Percentiles rank a stretch among this genome's conserved stretches.
These are phyloP conservation scores for Rhizophagus sp. DNA, from an alignment of 192 early-diverging fungal genomes.

Conservation along the genomic window DNA sequence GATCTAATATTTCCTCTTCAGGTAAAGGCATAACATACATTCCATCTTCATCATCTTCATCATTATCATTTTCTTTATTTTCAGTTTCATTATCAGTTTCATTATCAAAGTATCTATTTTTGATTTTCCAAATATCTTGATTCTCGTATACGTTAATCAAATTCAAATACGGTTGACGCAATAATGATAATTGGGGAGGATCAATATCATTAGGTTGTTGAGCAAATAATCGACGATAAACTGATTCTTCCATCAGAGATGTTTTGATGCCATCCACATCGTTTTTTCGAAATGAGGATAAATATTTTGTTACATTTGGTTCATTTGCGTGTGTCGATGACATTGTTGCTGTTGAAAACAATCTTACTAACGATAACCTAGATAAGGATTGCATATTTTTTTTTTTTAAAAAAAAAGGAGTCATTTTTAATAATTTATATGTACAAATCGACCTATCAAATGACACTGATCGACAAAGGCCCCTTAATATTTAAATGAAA, in stretches of 20 bases:
- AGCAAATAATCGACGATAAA: neutral
- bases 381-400: no score
- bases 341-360: no score
- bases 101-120: neutral
- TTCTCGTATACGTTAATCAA: slow-evolving; percentile 17
- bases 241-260: neutral
- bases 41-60: neutral
- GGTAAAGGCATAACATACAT: neutral
- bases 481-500: no score
- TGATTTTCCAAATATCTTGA: neutral
- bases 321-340: no score
- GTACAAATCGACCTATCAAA: no score
- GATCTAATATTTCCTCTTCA: neutral
- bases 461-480: no score
- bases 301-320: neutral
- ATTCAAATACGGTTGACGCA: neutral
- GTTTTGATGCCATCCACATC: neutral
- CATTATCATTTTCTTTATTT: neutral
- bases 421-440: no score
- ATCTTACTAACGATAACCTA: no score
- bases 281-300: neutral
- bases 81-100: neutral
- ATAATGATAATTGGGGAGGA: neutral
- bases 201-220: neutral
- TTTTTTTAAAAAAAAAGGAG: no score